These are phyloP conservation scores for Lasiodiplodia gonubiensis DNA, from an alignment of 2,329 filamentous ascomycete species.

Conservation along the genomic window DNA sequence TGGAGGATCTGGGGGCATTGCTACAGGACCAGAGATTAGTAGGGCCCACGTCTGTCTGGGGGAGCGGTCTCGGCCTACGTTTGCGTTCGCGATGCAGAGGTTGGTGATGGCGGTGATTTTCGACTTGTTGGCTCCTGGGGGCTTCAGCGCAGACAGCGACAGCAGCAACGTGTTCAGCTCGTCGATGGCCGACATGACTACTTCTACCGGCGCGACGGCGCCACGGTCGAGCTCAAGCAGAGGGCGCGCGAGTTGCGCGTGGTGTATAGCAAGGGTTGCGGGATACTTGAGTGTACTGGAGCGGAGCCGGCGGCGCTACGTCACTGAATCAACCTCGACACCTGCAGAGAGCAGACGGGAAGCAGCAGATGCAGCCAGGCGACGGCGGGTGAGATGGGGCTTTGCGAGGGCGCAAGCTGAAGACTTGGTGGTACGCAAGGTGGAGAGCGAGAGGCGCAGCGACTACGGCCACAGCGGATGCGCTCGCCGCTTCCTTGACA, in stretches of 20 bases:
- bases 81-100: slow-evolving; percentile 70
- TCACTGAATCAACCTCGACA: slow-evolving; percentile 28
- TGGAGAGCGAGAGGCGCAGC: slow-evolving; percentile 18
- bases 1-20: slow-evolving; percentile 94
- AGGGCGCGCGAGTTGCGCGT: slow-evolving; percentile 10
- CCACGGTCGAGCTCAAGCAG: slow-evolving; percentile 22
- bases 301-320: slow-evolving; percentile 28
- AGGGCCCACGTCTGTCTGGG: slow-evolving; percentile 69
- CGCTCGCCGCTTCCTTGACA: slow-evolving; percentile 25
- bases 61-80: slow-evolving; percentile 25
- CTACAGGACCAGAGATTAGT: slow-evolving; percentile 55
- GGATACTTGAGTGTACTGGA: slow-evolving; percentile 16
- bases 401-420: slow-evolving; percentile 22
- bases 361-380: slow-evolving; percentile 12
- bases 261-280: slow-evolving; percentile 17
- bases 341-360: slow-evolving; percentile 22
- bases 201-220: slow-evolving; percentile 27
- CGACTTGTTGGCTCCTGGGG: slow-evolving; percentile 90
- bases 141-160: slow-evolving; percentile 88
- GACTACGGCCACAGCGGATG: slow-evolving; percentile 12
- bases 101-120: slow-evolving; percentile 87
- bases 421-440: slow-evolving; percentile 24
- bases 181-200: slow-evolving; percentile 73
- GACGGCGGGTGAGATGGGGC: slow-evolving; percentile 22
- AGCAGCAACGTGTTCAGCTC: slow-evolving; percentile 90